Conservation (phyloP, 306 rosid species). For the Rosa chinensis region DNA sequence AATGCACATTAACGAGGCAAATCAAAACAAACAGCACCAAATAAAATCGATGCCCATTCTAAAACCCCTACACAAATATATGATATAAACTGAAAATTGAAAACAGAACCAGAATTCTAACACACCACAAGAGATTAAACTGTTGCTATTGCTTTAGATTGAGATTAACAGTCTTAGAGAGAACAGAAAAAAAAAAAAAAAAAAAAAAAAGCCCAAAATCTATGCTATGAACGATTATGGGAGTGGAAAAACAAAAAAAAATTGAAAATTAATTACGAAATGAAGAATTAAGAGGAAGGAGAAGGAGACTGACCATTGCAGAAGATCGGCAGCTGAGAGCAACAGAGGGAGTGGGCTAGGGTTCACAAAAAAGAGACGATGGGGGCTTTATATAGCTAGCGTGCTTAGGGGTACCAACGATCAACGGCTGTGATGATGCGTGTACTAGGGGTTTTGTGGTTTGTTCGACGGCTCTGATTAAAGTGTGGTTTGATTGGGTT, state of each 20-base stretch:
- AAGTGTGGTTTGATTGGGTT: neutral
- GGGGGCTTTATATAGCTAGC: neutral
- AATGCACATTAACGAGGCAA: neutral
- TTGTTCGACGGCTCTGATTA: neutral
- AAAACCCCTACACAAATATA: neutral
- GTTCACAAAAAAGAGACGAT: neutral
- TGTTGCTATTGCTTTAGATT: neutral
- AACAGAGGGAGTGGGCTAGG: conserved; percentile 6
- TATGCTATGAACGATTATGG: neutral
- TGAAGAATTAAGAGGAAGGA: neutral
- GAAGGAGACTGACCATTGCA: conserved; percentile 8
- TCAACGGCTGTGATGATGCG: conserved; percentile 7
- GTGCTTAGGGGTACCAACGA: neutral
- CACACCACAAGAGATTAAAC: neutral
- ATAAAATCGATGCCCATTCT: neutral
- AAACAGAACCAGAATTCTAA: neutral
- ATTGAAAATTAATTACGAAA: neutral
- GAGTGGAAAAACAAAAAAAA: neutral
- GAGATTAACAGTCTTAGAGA: neutral
- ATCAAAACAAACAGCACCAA: neutral
- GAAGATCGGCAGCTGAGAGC: conserved; percentile 6
- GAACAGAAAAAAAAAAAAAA: neutral
- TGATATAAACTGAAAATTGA: neutral
- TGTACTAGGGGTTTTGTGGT: neutral
- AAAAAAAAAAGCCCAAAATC: neutral